Base-by-base conservation (phyloP, 768 basidiomycete genomes). In the Termitomyces sp. region DNA sequence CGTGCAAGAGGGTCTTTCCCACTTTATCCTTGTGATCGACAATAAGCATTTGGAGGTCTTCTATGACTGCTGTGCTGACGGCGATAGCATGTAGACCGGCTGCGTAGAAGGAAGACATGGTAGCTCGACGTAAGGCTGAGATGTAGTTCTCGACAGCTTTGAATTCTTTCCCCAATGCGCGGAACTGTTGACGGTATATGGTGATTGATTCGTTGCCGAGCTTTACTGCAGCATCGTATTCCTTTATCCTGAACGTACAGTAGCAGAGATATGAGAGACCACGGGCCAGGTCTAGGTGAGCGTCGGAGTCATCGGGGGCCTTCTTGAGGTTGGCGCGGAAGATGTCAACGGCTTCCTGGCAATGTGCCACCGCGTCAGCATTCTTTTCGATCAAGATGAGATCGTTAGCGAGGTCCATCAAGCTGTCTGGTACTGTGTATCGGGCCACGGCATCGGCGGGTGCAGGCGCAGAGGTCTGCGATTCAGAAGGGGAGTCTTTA, bases 281-380 rank as follows among this genome's bases (percentile, higher is more conserved):
- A 9, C 50, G 39, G 4, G 59, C 60, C 18, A 61, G 22, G 33
- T 55, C 51, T 9, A 56, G 18, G 2, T 38, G 45, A 35, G 48
- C 55, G 40, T 45, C 44, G 0, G 56, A 28, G 51, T 38, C 49
- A 16, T 52, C 20, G 18, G 42, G 42, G 6, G 32, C 7, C 50
- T 57, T 35, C 39, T 57, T 46, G n/a, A 55, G 36, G 4, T 39
- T 50, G 11, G 40, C 18, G 18, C 63, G 63, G 33, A 60, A 63
- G 44, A 59, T 57, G 20, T 64, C 60, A 7, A 64, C 53, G 44
- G 63, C 60, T 33, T 64, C 63, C 35, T 58, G 22, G 33, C 63
- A 64, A 40, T 36, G 40, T 28, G 33, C 45, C 7, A 64, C 50
- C 5, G 63, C 60, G 5, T 62, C 63, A 33, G 57, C 63, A 22